Evolutionary conservation across 768 basidiomycete species (phyloP).

Genomic region (Nevesoporus exiguus): DNA sequence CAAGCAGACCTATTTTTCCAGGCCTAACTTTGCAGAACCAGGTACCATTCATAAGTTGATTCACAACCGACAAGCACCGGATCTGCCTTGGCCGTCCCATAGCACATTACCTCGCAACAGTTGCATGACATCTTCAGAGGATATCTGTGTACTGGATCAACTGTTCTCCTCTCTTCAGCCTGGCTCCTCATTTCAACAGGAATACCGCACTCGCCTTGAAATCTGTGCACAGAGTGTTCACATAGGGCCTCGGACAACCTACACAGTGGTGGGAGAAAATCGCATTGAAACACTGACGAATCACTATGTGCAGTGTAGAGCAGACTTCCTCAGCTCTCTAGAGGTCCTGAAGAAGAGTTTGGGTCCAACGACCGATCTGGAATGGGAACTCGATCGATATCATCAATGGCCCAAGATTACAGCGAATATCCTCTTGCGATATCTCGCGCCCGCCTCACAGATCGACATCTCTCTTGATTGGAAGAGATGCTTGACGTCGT

Average conservation of each 20-base stretch:
- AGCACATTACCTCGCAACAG: neutral
- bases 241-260: neutral
- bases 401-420: neutral
- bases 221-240: neutral
- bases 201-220: neutral
- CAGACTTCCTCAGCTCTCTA: neutral
- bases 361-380: neutral
- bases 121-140: neutral
- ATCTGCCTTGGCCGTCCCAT: neutral
- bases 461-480: neutral
- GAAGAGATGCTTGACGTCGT: neutral
- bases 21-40: too few relatives aligned
- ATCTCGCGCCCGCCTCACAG: neutral
- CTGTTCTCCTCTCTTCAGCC: neutral
- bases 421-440: neutral
- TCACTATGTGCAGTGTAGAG: neutral
- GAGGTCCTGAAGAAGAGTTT: neutral
- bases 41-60: neutral
- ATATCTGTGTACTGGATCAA: neutral
- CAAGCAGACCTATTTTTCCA: neutral
- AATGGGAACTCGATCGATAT: neutral
- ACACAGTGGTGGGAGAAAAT: neutral
- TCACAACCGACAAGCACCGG: neutral
- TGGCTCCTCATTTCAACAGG: neutral
- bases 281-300: neutral